These are phyloP conservation scores for Suillus weaverae DNA, from an alignment of 768 basidiomycete species.

Conservation along the genomic window DNA sequence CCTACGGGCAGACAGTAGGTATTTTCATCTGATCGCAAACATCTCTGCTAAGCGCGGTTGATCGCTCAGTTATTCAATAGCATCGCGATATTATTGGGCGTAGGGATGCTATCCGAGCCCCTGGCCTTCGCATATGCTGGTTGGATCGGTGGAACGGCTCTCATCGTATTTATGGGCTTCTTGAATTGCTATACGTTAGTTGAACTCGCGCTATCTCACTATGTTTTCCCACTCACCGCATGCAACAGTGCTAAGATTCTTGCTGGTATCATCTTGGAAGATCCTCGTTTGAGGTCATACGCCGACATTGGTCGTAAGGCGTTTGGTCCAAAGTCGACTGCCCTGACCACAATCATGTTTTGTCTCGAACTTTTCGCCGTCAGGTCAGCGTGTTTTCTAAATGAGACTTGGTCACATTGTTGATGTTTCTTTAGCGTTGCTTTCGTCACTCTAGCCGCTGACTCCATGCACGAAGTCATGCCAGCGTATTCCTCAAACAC, in stretches of 20 bases:
- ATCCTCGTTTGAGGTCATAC: slow-evolving; percentile 75
- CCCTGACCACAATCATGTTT: slow-evolving; percentile 70
- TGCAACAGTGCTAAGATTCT: slow-evolving; percentile 78
- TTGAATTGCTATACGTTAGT: slow-evolving; percentile 89
- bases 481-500: slow-evolving; percentile 65
- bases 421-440: slow-evolving; percentile 56
- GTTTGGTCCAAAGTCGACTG: slow-evolving; percentile 72
- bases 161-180: slow-evolving; percentile 76
- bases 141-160: slow-evolving; percentile 74
- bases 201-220: background rate
- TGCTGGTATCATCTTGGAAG: slow-evolving; percentile 69
- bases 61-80: slow-evolving; percentile 77
- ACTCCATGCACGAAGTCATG: slow-evolving; percentile 74
- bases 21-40: background rate
- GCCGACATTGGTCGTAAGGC: slow-evolving; percentile 89
- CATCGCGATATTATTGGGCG: slow-evolving; percentile 81
- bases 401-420: background rate
- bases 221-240: slow-evolving; percentile 8
- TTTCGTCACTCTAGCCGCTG: slow-evolving; percentile 86
- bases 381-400: slow-evolving; percentile 44
- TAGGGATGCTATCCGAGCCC: slow-evolving; percentile 88
- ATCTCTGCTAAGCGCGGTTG: slow-evolving; percentile 5
- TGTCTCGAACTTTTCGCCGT: slow-evolving; percentile 87
- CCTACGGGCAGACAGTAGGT: slow-evolving; percentile 71
- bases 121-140: slow-evolving; percentile 91